Evolutionary conservation across 106 monocot genomes (phyloP).

Genomic region (Gastrodia elata): DNA sequence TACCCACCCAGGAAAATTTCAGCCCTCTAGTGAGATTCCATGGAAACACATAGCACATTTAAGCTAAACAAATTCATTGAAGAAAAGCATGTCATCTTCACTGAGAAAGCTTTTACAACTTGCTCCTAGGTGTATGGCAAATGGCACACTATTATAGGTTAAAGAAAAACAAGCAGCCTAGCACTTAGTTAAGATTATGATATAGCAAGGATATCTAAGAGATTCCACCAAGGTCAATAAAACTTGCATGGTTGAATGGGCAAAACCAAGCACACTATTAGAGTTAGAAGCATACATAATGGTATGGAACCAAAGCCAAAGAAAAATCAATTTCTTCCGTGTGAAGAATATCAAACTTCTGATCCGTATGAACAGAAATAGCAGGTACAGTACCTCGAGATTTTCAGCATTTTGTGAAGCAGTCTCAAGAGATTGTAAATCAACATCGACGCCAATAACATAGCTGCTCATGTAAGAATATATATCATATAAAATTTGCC

Average conservation of each 20-base stretch:
- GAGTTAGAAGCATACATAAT: not conserved
- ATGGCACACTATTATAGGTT: not conserved
- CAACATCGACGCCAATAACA: conserved; percentile 76
- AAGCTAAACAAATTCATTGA: not conserved
- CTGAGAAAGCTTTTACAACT: not conserved
- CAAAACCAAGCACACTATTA: not conserved
- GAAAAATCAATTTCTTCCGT: not conserved
- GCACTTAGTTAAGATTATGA: not conserved
- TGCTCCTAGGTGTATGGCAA: too few species aligned
- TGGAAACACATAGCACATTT: not conserved
- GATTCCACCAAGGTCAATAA: not conserved
- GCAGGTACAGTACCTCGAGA: conserved; percentile 51
- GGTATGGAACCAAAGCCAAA: not conserved
- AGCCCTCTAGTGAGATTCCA: not conserved
- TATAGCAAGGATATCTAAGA: not conserved
- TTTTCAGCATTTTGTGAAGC: conserved; percentile 76
- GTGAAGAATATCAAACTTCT: not conserved
- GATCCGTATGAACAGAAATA: not conserved
- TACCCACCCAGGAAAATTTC: not conserved
- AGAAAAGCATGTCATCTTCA: not conserved
- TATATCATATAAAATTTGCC: not conserved
- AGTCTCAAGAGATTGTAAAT: conserved; percentile 65
- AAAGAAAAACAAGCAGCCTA: not conserved
- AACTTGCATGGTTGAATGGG: not conserved
- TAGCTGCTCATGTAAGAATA: conserved; percentile 37